Percentiles rank a stretch among this genome's conserved stretches.
phyloP scores from a whole-genome alignment of 768 basidiomycete species.

The Pleurotus platypus region DNA sequence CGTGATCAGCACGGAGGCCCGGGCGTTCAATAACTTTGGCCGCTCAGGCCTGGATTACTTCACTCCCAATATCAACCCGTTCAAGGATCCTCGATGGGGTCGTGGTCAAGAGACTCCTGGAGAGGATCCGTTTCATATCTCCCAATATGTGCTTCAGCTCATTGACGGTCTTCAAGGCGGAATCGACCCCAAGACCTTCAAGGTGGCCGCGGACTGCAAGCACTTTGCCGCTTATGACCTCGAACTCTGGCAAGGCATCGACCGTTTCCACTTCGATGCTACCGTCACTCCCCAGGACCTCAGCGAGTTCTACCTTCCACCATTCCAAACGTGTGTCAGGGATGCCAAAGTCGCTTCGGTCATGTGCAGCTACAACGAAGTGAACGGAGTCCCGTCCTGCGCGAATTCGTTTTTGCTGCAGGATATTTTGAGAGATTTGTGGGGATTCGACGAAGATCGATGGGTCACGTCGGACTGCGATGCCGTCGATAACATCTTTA shows the following conservation, averaged over 20 bases:
- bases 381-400: conserved; percentile 57
- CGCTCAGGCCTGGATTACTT: conserved; percentile 53
- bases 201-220: conserved; percentile 56
- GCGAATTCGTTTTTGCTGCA: conserved; percentile 52
- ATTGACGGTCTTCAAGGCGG: conserved; percentile 57
- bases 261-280: conserved; percentile 49
- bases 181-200: conserved; percentile 44
- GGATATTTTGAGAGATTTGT: conserved; percentile 44
- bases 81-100: conserved; percentile 64
- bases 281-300: conserved; percentile 50
- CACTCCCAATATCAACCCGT: conserved; percentile 56
- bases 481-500: conserved; percentile 49
- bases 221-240: conserved; percentile 60
- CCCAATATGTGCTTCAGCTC: conserved; percentile 52
- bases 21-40: conserved; percentile 54
- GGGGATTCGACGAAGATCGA: conserved; percentile 47
- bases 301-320: conserved; percentile 50
- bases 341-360: conserved; percentile 56
- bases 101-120: conserved; percentile 61
- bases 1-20: conserved; percentile 52
- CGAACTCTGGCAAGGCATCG: conserved; percentile 51
- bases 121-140: conserved; percentile 52
- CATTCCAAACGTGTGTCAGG: conserved; percentile 55
- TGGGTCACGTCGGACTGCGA: conserved; percentile 65
- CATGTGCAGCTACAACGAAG: conserved; percentile 64